Conservation (phyloP, 768 basidiomycete genomes). For the Termitomyces sp. region DNA sequence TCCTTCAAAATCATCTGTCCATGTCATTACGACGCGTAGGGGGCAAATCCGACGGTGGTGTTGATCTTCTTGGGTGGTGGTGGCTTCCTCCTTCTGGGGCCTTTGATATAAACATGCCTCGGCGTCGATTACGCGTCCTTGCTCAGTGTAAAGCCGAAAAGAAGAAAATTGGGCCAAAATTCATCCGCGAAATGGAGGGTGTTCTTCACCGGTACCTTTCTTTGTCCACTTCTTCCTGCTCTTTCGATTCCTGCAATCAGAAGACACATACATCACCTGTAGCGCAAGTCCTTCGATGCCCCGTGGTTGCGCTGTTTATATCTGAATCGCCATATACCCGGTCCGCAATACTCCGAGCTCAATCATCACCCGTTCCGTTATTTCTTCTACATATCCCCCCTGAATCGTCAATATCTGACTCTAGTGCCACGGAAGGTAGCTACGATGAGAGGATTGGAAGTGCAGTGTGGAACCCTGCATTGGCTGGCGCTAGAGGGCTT, state of each 20-base stretch:
- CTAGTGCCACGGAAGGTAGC: not conserved
- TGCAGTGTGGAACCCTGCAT: constrained; percentile 68
- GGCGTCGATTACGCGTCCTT: constrained; percentile 67
- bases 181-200: constrained; percentile 90
- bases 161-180: constrained; percentile 74
- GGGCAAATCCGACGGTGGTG: constrained; percentile 85
- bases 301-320: constrained; percentile 70
- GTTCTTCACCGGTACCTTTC: constrained; percentile 57
- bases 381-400: constrained; percentile 77
- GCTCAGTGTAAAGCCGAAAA: constrained; percentile 93
- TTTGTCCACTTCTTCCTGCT: constrained; percentile 4
- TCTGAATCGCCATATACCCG: constrained; percentile 82
- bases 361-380: constrained; percentile 75
- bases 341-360: constrained; percentile 62
- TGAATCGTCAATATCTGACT: constrained; percentile 8
- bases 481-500: constrained; percentile 51
- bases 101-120: constrained; percentile 13
- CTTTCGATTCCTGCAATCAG: not conserved
- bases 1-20: constrained; percentile 64
- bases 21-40: constrained; percentile 82
- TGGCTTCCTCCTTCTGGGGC: constrained; percentile 55
- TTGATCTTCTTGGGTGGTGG: constrained; percentile 94
- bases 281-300: constrained; percentile 19
- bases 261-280: not conserved
- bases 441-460: constrained; percentile 35